Base-by-base conservation (phyloP, 78 protist species). In the Guillardia theta region DNA sequence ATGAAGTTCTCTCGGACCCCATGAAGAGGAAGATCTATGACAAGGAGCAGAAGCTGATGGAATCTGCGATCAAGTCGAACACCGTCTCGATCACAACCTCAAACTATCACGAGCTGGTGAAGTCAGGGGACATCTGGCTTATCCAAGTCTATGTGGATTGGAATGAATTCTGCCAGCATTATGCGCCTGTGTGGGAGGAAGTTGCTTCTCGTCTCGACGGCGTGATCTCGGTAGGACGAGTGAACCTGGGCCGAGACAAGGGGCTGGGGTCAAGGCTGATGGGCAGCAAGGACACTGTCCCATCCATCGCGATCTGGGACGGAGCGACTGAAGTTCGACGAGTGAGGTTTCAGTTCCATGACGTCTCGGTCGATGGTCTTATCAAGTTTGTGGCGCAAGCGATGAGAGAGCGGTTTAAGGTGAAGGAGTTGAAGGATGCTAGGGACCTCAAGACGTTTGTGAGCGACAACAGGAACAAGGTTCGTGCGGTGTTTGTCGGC, bases 11-110 rank as follows among this genome's bases (percentile, higher is more conserved):
- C 21, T 70, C 83, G 41, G 83, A 70, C 83, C 9, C 36, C 8
- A 70, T 70, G 83, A 70, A 70, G 83, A 36, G 83, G 46, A 70
- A 70, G 83, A 70, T 70, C 1, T 70, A 70, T 43, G 83, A 70
- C 83, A 70, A 70, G 45, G 83, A 70, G 83, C 83, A 70, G 41
- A 70, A 12, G 41, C 33, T 70, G 41, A 70, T 70, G 83, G 83
- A 70, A 33, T 36, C n/a, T 36, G 15, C 36, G 36, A 70, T 70
- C 83, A 70, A 12, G 10, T 70, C 83, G 41, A 33, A 70, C 83
- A 33, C 83, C 0, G 83, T 70, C 4, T 15, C 41, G 41, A 70
- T 70, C 83, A 70, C 83, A 43, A 70, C 45, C 36, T 36, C 83
- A 12, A 70, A 70, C 83, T 70, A 70, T 43, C 33, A 70, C 33